Conservation (phyloP, 495 filamentous ascomycete species). For the Beverwykella pulmonaria region DNA sequence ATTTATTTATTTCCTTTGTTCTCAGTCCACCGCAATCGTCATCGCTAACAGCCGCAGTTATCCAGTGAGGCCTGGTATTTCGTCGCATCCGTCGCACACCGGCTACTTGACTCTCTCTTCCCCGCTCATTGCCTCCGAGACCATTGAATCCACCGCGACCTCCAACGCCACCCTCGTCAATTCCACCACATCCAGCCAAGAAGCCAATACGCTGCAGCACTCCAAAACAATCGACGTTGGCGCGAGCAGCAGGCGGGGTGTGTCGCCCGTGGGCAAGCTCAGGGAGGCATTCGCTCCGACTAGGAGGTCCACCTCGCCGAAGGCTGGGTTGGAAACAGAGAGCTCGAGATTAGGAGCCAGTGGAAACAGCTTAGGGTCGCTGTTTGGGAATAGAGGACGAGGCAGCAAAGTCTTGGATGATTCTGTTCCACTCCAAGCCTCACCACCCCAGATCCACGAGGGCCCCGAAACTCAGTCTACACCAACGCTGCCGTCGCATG, state of each 20-base stretch:
- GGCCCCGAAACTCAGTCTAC: slow-evolving; percentile 27
- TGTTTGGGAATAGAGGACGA: slow-evolving; percentile 32
- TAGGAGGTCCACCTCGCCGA: slow-evolving; percentile 33
- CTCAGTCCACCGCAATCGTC: slow-evolving; percentile 19
- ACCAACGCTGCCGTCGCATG: slow-evolving; percentile 8
- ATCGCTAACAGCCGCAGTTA: slow-evolving; percentile 49
- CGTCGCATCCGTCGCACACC: slow-evolving; percentile 73
- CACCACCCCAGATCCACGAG: slow-evolving; percentile 29
- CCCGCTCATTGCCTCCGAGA: slow-evolving; percentile 65
- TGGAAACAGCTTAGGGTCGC: slow-evolving; percentile 28
- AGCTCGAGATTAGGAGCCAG: slow-evolving; percentile 26
- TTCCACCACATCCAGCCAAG: slow-evolving; percentile 32
- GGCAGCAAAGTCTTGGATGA: slow-evolving; percentile 26
- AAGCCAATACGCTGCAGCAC: slow-evolving; percentile 27
- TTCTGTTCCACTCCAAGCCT: slow-evolving; percentile 14
- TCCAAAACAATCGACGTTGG: slow-evolving; percentile 31
- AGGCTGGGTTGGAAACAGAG: slow-evolving; percentile 23
- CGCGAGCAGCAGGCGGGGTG: slow-evolving; percentile 29
- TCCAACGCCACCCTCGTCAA: slow-evolving; percentile 40
- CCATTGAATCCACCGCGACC: slow-evolving; percentile 49
- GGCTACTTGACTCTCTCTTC: slow-evolving; percentile 83
- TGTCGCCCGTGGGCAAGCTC: slow-evolving; percentile 42
- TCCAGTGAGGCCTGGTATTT: slow-evolving; percentile 55
- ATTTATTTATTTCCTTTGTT: slow-evolving; percentile 24
- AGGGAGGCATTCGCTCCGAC: slow-evolving; percentile 43